Base-by-base conservation (phyloP, 441 rosid species). In the Manihot esculenta region DNA sequence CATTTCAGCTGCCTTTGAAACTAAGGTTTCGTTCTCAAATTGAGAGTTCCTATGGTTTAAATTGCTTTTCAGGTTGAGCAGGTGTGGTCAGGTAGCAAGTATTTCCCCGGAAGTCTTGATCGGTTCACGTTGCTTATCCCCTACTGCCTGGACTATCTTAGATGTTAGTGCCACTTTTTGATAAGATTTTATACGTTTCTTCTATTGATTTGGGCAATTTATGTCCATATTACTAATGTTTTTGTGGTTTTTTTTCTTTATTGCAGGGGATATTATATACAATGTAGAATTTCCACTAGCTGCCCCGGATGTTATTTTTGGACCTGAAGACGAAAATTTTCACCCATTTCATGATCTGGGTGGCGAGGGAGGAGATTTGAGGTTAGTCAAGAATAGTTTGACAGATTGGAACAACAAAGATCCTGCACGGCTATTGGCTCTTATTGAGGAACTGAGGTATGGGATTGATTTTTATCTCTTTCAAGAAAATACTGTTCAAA, bases 251-350 rank as follows among this genome's bases (percentile, higher is more conserved):
- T 5, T 47, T 38, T 56, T 5, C 38, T 38, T 59, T 62, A 65
- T 70, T 77, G 69, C 70, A 94, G 99, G 99, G 98, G 96, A 94
- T 76, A 73, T 94, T 60, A 66, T 92, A 26, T 94, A 87, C 85
- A 88, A 94, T 80, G 87, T 87, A 2, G 97, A 92, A 76, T 92
- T 80, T 68, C 89, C 98, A 44, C 47, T 77, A 15, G 76, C 81
- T n/a, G 84, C 99, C 8, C 99, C 98, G 0, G 99, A 94, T 83
- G 79, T 94, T 76, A 73, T 94, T 58, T 94, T 94, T 76, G 97
- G 94, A 18, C 75, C 89, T 0, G 94, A 88, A 27, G 99, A 94
- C 75, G 97, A 86, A 67, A 84, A 74, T 62, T 94, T 94, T 75
- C 85, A 83, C 69, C 93, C 94, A 1, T 86, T 86, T 74, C 78